Base-by-base conservation (phyloP, 768 basidiomycete species). In the Cystobasidium tubakii region DNA sequence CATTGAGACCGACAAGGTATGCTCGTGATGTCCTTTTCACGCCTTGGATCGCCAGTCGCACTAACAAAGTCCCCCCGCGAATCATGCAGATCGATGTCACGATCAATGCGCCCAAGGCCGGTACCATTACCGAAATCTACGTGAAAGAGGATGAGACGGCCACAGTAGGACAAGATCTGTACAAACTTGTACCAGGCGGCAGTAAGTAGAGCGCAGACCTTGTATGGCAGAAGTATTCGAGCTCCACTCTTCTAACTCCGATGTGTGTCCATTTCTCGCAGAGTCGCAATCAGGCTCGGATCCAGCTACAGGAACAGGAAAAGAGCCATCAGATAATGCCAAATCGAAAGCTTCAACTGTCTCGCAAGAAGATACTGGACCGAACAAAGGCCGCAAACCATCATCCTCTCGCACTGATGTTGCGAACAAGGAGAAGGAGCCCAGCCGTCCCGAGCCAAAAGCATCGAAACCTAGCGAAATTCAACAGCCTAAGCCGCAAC, bases 1-100 rank as follows among this genome's bases (percentile, higher is more conserved):
- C 55, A 97, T 98, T 77, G 95, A 98, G 84, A 99, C 95, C 9
- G 95, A 99, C 85, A 97, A 98, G 89, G 95, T 91, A 75, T 72
- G 84, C 60, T 19, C 7, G 36, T 27, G 7, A 12, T 23, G 19
- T 60, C 75, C n/a, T n/a, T n/a, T n/a, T n/a, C n/a, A n/a, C n/a
- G n/a, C n/a, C n/a, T n/a, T n/a, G n/a, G n/a, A n/a, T n/a, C n/a
- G n/a, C n/a, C 39, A 6, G 6, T 15, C 39, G 15, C 15, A 15
- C 39, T 39, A 15, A 39, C 7, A 6, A 39, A 6, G 15, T 39
- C 39, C 39, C 6, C 39, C 15, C 39, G 7, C 15, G 39, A 39
- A 6, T 39, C 15, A 39, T 39, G 39, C 39, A 97, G 93, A 97
- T 98, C 78, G 95, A 99, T 81, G 92, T 98, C 54, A 89, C 92